Percentiles rank a stretch among this genome's conserved stretches.
phyloP scores from a whole-genome alignment of 2,329 filamentous ascomycete species.

The Hymenoscyphus fraxineus region DNA sequence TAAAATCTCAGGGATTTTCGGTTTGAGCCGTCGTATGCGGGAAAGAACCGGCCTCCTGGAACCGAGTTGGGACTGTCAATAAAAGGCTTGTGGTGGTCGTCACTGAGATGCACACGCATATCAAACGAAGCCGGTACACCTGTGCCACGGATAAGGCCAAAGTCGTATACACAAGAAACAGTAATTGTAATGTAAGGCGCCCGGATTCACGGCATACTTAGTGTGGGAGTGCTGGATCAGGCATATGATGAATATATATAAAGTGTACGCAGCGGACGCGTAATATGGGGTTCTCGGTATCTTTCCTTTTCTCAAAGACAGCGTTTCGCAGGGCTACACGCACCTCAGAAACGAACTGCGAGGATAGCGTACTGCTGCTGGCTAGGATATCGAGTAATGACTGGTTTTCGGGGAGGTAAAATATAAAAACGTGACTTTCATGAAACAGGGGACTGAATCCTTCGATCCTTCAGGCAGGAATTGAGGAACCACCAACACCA shows the following conservation, averaged over 20 bases:
- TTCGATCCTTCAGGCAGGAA: slow-evolving; percentile 1
- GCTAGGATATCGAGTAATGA: not conserved
- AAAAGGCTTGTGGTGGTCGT: not conserved
- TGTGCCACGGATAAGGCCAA: not conserved
- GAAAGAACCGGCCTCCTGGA: not conserved
- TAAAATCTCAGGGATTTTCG: not conserved
- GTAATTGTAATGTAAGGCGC: not conserved
- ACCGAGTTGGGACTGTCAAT: not conserved
- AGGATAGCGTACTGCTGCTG: not conserved
- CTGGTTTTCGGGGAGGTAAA: not conserved
- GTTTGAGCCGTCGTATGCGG: not conserved
- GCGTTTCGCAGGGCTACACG: not conserved
- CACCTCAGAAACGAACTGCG: not conserved
- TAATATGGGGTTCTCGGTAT: not conserved
- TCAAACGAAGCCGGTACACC: not conserved
- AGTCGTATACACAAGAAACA: not conserved
- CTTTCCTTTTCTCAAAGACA: not conserved
- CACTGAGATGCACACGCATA: not conserved
- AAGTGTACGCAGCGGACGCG: not conserved
- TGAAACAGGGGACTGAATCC: not conserved
- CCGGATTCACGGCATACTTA: not conserved
- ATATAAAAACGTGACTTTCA: not conserved
- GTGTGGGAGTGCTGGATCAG: not conserved
- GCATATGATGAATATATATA: not conserved
- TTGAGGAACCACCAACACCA: not conserved